Percentiles rank a stretch among this genome's conserved stretches.
Evolutionary conservation across 2,329 filamentous ascomycete genomes (phyloP).

Genomic region (Fusarium veterinarium): DNA sequence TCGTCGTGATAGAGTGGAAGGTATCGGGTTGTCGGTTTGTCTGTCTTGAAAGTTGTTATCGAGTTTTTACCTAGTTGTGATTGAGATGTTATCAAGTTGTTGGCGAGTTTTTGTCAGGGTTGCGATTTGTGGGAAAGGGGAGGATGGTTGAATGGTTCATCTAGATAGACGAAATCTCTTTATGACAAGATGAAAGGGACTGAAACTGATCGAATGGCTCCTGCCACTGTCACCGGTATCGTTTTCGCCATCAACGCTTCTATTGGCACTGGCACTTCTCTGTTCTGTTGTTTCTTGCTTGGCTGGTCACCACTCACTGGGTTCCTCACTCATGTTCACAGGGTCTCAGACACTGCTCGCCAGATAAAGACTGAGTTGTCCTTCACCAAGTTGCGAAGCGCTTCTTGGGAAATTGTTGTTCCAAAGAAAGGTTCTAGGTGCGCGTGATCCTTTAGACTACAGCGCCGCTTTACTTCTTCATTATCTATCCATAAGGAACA

Average conservation of each 20-base stretch:
- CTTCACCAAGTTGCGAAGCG: not conserved
- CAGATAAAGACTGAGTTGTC: not conserved
- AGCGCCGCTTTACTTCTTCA: not conserved
- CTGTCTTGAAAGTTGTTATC: rapidly evolving
- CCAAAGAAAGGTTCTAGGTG: not conserved
- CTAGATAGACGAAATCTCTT: not conserved
- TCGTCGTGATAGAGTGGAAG: not conserved
- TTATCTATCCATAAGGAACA: not conserved
- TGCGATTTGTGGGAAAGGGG: not conserved
- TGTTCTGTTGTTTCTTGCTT: not conserved
- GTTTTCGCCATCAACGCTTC: rapidly evolving
- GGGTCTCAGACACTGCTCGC: not conserved
- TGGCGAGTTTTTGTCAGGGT: not conserved
- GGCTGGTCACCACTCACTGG: not conserved
- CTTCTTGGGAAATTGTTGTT: too few relatives aligned
- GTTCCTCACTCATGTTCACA: not conserved
- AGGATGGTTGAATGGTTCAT: not conserved
- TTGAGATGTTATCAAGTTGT: not conserved
- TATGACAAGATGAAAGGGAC: not conserved
- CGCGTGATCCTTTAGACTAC: too few relatives aligned
- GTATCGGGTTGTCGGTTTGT: rapidly evolving
- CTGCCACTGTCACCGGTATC: not conserved
- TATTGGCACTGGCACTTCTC: not conserved
- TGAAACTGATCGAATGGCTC: not conserved
- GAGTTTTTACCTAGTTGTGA: not conserved